A percentile compares a stretch with the other conserved stretches of the same genome.
phyloP scores from a whole-genome alignment of 106 monocot genomes.

The Acanthochlamys bracteata region DNA sequence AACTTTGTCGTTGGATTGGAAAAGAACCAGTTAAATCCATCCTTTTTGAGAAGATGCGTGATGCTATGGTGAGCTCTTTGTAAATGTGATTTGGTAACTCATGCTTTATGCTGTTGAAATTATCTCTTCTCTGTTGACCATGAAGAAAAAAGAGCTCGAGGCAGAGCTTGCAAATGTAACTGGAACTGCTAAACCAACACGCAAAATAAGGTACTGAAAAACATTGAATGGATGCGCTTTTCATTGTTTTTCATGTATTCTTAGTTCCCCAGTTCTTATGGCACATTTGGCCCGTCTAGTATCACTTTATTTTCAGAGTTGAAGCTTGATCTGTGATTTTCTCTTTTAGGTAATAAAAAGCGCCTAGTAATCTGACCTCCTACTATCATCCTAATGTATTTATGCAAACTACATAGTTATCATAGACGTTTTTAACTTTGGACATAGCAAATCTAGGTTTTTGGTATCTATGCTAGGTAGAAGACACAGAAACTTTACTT shows the following conservation, averaged over 20 bases:
- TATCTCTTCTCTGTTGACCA: constrained; percentile 6
- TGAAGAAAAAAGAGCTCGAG: constrained; percentile 99
- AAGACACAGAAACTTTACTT: too few species aligned
- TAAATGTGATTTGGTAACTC: constrained; percentile 2
- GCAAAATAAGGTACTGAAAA: constrained; percentile 74
- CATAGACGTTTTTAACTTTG: too few species aligned
- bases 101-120: background rate
- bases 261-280: background rate
- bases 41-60: constrained; percentile 97
- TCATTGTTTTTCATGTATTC: background rate
- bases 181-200: constrained; percentile 73
- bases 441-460: too few species aligned
- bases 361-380: too few species aligned
- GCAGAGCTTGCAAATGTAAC: constrained; percentile 88
- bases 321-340: too few species aligned
- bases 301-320: too few species aligned
- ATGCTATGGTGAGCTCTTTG: constrained; percentile 73
- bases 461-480: too few species aligned
- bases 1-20: constrained; percentile 98
- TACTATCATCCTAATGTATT: too few species aligned
- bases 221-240: background rate
- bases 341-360: too few species aligned
- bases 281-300: too few species aligned
- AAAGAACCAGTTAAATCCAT: constrained; percentile 97
- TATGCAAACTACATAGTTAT: too few species aligned